Percentiles rank a stretch among this genome's conserved stretches.
Evolutionary conservation across 2,329 filamentous ascomycete genomes (phyloP).

Genomic region (Aspergillus sp.): DNA sequence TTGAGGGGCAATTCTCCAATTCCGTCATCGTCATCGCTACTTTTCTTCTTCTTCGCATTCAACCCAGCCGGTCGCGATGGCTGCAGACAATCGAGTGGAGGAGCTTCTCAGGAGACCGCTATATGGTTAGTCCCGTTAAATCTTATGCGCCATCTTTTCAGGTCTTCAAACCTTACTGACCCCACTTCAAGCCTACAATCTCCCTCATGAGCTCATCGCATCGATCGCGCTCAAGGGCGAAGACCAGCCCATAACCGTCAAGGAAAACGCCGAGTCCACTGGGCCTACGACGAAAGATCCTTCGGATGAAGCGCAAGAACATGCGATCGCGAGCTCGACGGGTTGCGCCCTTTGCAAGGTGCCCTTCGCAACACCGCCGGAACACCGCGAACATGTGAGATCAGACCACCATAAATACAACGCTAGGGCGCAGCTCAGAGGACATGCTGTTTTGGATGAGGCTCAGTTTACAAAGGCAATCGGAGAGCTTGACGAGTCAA

Average conservation of each 20-base stretch:
- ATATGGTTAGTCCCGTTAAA: conserved; percentile 42
- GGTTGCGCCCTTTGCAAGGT: conserved; percentile 79
- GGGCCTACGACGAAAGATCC: conserved; percentile 18
- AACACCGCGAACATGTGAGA: conserved; percentile 82
- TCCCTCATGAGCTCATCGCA: conserved; percentile 71
- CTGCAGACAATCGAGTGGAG: conserved; percentile 27
- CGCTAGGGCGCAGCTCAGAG: conserved; percentile 83
- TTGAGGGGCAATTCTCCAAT: conserved; percentile 2
- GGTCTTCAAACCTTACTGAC: conserved; percentile 17
- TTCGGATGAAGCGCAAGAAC: conserved; percentile 40
- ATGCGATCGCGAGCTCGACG: conserved; percentile 56
- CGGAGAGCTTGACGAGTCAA: conserved; percentile 86
- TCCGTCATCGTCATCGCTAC: conserved; percentile 1
- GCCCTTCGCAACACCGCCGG: conserved; percentile 68
- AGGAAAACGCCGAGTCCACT: conserved; percentile 21
- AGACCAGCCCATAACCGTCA: conserved; percentile 29
- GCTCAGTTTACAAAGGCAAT: conserved; percentile 82
- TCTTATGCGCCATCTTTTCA: not conserved
- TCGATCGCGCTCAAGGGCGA: conserved; percentile 63
- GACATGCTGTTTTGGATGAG: conserved; percentile 70
- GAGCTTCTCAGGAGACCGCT: conserved; percentile 50
- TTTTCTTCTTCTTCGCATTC: not conserved
- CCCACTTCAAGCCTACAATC: conserved; percentile 69
- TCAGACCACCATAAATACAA: conserved; percentile 95
- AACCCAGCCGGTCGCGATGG: conserved; percentile 13